Conservation (phyloP, 2,329 filamentous ascomycete species). For the Phialophora chinensis region DNA sequence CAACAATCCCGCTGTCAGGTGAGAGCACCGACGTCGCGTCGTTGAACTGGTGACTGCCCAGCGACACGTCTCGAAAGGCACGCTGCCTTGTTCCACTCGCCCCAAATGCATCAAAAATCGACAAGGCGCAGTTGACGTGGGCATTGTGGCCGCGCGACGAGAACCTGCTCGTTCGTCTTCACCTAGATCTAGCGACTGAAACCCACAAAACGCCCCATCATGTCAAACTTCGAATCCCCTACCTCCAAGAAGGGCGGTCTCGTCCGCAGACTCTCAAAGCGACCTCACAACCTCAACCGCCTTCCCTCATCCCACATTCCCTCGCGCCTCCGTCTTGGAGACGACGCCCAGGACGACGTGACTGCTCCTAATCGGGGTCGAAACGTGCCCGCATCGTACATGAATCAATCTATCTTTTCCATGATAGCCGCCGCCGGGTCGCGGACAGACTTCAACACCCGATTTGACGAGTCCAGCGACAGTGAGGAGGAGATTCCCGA, state of each 20-base stretch:
- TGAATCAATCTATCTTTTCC: slow-evolving; percentile 94
- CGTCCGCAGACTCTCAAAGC: slow-evolving; percentile 51
- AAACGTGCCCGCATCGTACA: slow-evolving; percentile 62
- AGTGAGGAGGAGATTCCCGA: slow-evolving; percentile 64
- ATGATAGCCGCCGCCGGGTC: slow-evolving; percentile 89
- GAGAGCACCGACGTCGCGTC: slow-evolving; percentile 17
- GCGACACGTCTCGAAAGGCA: slow-evolving; percentile 9
- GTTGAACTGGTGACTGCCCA: slow-evolving; percentile 28
- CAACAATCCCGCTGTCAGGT: slow-evolving; percentile 27
- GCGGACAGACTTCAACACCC: slow-evolving; percentile 77
- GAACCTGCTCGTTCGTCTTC: slow-evolving; percentile 8
- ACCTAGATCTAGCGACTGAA: slow-evolving; percentile 11
- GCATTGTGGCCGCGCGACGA: slow-evolving; percentile 17
- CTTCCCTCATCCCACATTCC: slow-evolving; percentile 60
- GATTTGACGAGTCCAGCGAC: slow-evolving; percentile 83
- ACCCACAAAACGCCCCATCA: slow-evolving; percentile 17
- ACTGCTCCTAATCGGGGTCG: slow-evolving; percentile 57
- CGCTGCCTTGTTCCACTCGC: slow-evolving; percentile 10
- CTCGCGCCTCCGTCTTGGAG: slow-evolving; percentile 63
- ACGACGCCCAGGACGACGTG: slow-evolving; percentile 66
- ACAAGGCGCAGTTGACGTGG: slow-evolving; percentile 16
- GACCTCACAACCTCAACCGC: slow-evolving; percentile 50
- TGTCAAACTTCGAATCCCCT: slow-evolving; percentile 29
- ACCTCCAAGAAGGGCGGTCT: slow-evolving; percentile 45
- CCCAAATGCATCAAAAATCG: slow-evolving; percentile 24